Evolutionary conservation across 352 stramenopile species (phyloP), one percentile per base, ranked within the genome.

Genomic region (Pythium aquatile): DNA sequence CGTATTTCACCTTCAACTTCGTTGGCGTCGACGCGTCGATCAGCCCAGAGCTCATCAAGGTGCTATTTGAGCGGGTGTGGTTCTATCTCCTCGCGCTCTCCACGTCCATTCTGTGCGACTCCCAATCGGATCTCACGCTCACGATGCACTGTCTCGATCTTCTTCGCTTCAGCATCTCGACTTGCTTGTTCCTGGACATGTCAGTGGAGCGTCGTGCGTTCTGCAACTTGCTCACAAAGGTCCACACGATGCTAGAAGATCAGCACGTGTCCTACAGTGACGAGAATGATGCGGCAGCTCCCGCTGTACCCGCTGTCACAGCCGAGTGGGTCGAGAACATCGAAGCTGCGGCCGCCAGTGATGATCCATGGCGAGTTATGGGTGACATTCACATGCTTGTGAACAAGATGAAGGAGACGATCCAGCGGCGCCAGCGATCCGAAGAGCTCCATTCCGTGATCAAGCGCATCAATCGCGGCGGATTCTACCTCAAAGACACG

Each of bases 11-110:
- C 5, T 98, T 98, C 71, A 84, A 96, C 39, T 93, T 97, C 40
- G 83, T 98, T 7, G 88, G 91, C n/a, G 81, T 98, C 9, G 91
- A 98, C 59, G 78, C 87, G 1, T 83, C 78, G 29, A 94, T 96
- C 62, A 96, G 87, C 55, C 85, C 85, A 3, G 92, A 98, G 37
- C 70, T 98, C 29, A 95, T 98, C 67, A 97, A 96, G 64, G 73
- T 96, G 14, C 76, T 98, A 10, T 97, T 98, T 35, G 83, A 96
- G 55, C 83, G 93, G 7, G 93, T 96, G n/a, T 99, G 95, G 94
- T 98, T 98, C 67, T 93, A 97, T 46, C 88, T 98, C 56, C 81
- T 94, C n/a, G 81, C 87, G 32, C 71, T 97, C 0, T 86, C 85
- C 32, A 94, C 85, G 7, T 92, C 81, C 1, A 96, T 96, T 56